Percentiles rank a stretch among this genome's conserved stretches.
phyloP scores from a whole-genome alignment of 75 land plant genomes.

The Sequoiadendron giganteum region DNA sequence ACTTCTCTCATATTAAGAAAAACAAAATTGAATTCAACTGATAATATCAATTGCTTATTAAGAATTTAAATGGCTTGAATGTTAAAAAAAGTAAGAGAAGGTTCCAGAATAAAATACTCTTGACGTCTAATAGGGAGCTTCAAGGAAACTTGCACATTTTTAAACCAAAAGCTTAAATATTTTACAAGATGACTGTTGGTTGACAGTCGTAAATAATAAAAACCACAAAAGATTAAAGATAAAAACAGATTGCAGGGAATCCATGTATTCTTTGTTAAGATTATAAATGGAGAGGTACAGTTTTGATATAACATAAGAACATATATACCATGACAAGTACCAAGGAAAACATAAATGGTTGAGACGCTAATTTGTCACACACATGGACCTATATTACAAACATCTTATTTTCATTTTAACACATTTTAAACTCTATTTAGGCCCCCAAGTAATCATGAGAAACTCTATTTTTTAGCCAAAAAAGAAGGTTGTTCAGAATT shows the following conservation, averaged over 20 bases:
- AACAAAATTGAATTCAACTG: too few relatives aligned
- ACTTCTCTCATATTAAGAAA: too few relatives aligned
- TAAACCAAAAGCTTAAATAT: neutral
- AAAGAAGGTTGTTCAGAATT: too few relatives aligned
- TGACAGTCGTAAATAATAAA: neutral
- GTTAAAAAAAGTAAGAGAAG: neutral
- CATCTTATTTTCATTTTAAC: too few relatives aligned
- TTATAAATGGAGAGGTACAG: neutral
- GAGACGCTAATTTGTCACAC: neutral
- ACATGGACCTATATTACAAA: neutral
- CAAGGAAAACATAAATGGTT: neutral
- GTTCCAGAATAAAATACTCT: neutral
- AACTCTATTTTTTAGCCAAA: neutral
- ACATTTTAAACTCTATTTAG: neutral
- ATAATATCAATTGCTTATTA: too few relatives aligned
- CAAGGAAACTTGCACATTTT: neutral
- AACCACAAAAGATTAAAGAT: neutral
- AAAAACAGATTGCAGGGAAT: neutral
- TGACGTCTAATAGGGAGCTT: neutral
- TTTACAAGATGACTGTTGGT: neutral
- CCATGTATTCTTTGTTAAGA: neutral
- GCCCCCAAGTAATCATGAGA: neutral
- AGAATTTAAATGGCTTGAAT: neutral
- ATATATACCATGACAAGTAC: neutral
- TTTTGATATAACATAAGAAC: neutral